phyloP scores from a whole-genome alignment of 768 basidiomycete genomes.

The Rhodocollybia butyracea region DNA sequence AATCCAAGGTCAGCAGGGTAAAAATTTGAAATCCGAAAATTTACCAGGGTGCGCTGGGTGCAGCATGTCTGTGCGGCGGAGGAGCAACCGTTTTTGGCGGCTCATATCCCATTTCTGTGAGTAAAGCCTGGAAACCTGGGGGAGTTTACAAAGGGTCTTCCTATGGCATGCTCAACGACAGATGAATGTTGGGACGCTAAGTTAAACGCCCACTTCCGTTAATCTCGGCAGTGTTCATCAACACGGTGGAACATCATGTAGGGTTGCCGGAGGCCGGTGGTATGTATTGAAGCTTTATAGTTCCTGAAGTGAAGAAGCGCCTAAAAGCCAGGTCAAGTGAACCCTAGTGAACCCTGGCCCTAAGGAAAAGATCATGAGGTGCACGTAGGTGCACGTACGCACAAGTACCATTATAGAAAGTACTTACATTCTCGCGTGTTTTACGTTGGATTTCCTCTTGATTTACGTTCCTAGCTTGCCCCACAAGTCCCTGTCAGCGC shows the following conservation, averaged over 20 bases:
- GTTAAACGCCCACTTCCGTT: not conserved
- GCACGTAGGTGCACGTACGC: no score
- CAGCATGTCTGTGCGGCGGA: constrained; percentile 31
- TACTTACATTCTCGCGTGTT: no score
- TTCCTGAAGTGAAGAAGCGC: not conserved
- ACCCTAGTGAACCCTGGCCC: no score
- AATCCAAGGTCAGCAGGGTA: not conserved
- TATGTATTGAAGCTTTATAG: not conserved
- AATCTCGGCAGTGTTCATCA: not conserved
- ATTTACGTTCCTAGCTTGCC: no score
- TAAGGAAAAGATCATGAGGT: no score
- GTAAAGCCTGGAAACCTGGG: no score
- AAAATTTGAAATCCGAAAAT: not conserved
- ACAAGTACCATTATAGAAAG: no score
- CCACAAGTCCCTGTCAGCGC: no score
- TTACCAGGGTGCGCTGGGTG: constrained; percentile 36
- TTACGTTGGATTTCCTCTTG: no score
- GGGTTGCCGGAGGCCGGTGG: not conserved
- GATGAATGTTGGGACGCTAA: not conserved
- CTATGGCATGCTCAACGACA: not conserved
- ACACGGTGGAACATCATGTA: not conserved
- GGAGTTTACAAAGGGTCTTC: no score
- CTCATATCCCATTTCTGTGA: not conserved
- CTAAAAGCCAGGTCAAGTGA: no score
- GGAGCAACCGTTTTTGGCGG: not conserved